Base-by-base conservation (phyloP, 2,329 filamentous ascomycete genomes). In the Triangularia setosa region DNA sequence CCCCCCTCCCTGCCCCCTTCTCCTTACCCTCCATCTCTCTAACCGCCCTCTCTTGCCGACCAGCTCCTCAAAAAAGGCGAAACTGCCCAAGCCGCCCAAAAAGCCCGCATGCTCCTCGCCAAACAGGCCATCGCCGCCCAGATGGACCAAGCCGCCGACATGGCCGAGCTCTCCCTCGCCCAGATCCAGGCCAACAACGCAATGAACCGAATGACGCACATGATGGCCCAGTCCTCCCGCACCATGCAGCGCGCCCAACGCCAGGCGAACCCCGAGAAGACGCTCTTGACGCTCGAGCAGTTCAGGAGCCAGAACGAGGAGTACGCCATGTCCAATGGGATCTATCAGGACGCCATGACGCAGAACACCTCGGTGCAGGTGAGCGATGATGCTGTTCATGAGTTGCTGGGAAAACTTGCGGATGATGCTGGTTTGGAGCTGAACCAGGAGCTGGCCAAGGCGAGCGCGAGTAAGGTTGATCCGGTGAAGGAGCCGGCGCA, bases 341-440 rank as follows among this genome's bases (percentile, higher is more conserved):
- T 93, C 78, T 95, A 95, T 78, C 91, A 94, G 77, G 92, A 93
- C 73, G 91, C 92, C 65, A 94, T 93, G 67, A 87, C 86, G 23
- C 89, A 90, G 66, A 90, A 90, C 40, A 96, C 92, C 1, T 75
- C 91, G 77, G 72, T 89, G 80, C 75, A 91, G 81, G 76, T 93
- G 79, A 79, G 91, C 80, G 78, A 96, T 75, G 92, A 96, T 70
- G 92, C 93, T 70, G 92, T 96, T 1, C 92, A 96, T 76, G 88
- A 92, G 69, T 79, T 96, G 67, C 90, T 96, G 78, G 89, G 87
- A 68, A 90, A 96, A 78, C 86, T 95, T 53, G 92, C 92, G 67
- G 93, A 96, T 75, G 92, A 96, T 76, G 92, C 91, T 9, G 93
- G 93, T 61, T 86, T 97, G 60, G 90, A 95, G 77, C 81, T 96